Evolutionary conservation across 345 rosid species (phyloP).

Genomic region (rapeseed (Brassica napus)): Da-Ae NC_063439.1:24718501-24719000

Average conservation of each 20-base stretch:
- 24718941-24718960: background rate
- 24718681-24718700: background rate
- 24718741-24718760: background rate
- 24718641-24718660: background rate
- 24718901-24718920: background rate
- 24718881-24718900: background rate
- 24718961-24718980: background rate
- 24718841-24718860: background rate
- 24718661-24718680: background rate
- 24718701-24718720: background rate
- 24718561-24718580: background rate
- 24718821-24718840: background rate
- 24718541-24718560: background rate
- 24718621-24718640: background rate
- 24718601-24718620: background rate
- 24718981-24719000: background rate
- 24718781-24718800: background rate
- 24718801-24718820: background rate
- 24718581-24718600: background rate
- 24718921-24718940: background rate
- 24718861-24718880: background rate
- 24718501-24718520: background rate
- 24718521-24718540: background rate
- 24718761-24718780: background rate
- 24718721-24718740: background rate